phyloP scores from a whole-genome alignment of 169 alveolate species.

The Babesia sp. region DNA sequence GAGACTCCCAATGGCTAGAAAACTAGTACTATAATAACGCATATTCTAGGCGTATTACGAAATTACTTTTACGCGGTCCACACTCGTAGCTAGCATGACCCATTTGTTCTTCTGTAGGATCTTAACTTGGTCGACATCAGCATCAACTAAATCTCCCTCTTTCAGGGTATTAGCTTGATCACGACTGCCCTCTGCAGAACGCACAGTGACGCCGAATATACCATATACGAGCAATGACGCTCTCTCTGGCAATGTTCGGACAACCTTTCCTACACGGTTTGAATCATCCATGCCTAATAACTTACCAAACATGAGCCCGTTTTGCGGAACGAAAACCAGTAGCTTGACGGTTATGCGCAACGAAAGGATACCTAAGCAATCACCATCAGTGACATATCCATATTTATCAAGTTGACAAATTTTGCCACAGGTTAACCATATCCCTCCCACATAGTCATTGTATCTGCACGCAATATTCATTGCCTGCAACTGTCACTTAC shows the following conservation, averaged over 20 bases:
- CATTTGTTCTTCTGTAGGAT: constrained; percentile 49
- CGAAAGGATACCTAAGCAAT: constrained; percentile 41
- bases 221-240: constrained; percentile 61
- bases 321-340: constrained; percentile 41
- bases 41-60: neutral
- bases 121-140: constrained; percentile 33
- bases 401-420: constrained; percentile 35
- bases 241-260: constrained; percentile 29
- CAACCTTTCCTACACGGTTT: constrained; percentile 33
- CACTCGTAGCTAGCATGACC: constrained; percentile 47
- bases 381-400: constrained; percentile 63
- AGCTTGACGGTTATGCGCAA: constrained; percentile 41
- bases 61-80: constrained; percentile 23
- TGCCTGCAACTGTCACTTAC: constrained; percentile 7
- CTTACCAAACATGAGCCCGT: constrained; percentile 22
- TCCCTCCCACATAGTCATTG: constrained; percentile 58
- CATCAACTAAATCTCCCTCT: constrained; percentile 26
- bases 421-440: constrained; percentile 64
- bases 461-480: constrained; percentile 8
- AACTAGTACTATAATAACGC: neutral
- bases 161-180: neutral
- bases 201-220: constrained; percentile 48
- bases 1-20: neutral
- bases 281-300: neutral
- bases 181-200: constrained; percentile 7